Conservation (phyloP, 768 basidiomycete genomes). For the Lentinula raphanica region DNA sequence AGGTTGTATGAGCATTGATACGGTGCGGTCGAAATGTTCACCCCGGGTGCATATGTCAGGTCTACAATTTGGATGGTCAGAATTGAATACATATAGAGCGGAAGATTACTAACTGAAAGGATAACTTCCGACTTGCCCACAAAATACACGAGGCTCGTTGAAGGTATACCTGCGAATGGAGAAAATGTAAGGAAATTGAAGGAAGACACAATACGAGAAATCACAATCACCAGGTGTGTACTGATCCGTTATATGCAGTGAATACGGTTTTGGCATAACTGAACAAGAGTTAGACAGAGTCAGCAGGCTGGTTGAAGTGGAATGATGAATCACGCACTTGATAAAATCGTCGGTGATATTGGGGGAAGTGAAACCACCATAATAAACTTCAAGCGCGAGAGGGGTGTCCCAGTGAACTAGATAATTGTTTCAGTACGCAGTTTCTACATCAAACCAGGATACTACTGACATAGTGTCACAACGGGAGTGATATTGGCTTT, state of each 20-base stretch:
- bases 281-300: neutral
- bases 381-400: conserved; percentile 40
- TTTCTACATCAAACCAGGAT: too few relatives aligned
- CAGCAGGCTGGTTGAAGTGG: neutral
- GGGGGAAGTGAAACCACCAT: conserved; percentile 43
- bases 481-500: conserved; percentile 39
- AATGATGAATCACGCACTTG: conserved; percentile 25
- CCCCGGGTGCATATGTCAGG: conserved; percentile 31
- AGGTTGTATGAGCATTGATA: conserved; percentile 39
- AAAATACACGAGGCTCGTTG: conserved; percentile 47
- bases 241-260: conserved; percentile 40
- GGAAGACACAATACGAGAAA: neutral
- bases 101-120: conserved; percentile 33
- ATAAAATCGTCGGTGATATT: conserved; percentile 44
- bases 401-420: conserved; percentile 49
- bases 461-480: conserved; percentile 44
- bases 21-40: conserved; percentile 38
- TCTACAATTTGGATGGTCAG: conserved; percentile 20
- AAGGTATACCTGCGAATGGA: conserved; percentile 38
- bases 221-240: conserved; percentile 39
- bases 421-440: too few relatives aligned
- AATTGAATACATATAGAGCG: neutral
- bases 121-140: conserved; percentile 30
- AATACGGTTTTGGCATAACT: conserved; percentile 49
- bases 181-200: neutral